These are phyloP conservation scores for Discostella stelligeroides DNA, from an alignment of 108 stramenopile species.

Conservation along the genomic window DNA sequence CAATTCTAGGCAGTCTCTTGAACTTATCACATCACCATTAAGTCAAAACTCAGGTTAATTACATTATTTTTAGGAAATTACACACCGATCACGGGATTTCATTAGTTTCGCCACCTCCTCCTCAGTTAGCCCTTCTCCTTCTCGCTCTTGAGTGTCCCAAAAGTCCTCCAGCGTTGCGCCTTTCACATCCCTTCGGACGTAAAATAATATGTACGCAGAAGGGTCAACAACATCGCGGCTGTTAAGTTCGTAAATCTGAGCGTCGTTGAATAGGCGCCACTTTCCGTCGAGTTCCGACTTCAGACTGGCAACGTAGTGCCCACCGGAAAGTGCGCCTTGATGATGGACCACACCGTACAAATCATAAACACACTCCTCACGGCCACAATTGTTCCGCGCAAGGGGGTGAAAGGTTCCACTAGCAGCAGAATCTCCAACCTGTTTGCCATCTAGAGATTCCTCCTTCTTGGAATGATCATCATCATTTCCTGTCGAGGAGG, in stretches of 20 bases:
- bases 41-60: neutral
- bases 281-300: slow-evolving; percentile 86
- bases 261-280: slow-evolving; percentile 92
- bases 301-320: slow-evolving; percentile 89
- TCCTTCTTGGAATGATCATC: slow-evolving; percentile 10
- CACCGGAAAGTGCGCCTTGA: slow-evolving; percentile 86
- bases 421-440: slow-evolving; percentile 1
- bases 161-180: slow-evolving; percentile 77
- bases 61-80: slow-evolving; percentile 58
- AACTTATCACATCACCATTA: too few relatives aligned
- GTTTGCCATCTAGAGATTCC: slow-evolving; percentile 2
- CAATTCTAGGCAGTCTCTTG: too few relatives aligned
- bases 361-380: slow-evolving; percentile 79
- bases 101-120: slow-evolving; percentile 85
- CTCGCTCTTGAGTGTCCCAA: slow-evolving; percentile 74
- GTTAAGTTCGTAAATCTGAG: slow-evolving; percentile 82
- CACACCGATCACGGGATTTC: slow-evolving; percentile 74
- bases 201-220: slow-evolving; percentile 90
- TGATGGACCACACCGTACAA: slow-evolving; percentile 92
- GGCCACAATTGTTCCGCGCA: slow-evolving; percentile 42
- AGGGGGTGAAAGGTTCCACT: slow-evolving; percentile 41
- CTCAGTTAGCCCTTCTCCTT: slow-evolving; percentile 80
- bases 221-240: slow-evolving; percentile 86
- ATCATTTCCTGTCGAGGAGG: slow-evolving; percentile 8
- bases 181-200: slow-evolving; percentile 85